A percentile compares a stretch with the other conserved stretches of the same genome.
Conservation (phyloP, 257 asterid genomes). For the Cordia subcordata region DNA sequence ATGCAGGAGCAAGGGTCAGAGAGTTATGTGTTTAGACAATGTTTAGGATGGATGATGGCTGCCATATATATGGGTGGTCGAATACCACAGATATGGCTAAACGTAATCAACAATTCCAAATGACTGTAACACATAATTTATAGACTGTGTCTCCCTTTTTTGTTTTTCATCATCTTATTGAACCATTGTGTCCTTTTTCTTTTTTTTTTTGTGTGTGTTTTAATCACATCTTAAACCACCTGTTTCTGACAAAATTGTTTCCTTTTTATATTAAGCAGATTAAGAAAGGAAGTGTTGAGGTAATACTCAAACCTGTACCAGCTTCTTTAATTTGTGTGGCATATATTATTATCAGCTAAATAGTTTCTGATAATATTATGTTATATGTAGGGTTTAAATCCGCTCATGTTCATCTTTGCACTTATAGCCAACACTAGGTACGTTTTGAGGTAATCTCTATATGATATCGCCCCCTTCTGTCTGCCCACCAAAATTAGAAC, state of each 20-base stretch:
- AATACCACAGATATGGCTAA: slow-evolving; percentile 86
- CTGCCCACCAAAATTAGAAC: too few relatives aligned
- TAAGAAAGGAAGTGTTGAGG: slow-evolving; percentile 86
- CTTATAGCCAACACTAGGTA: slow-evolving; percentile 67
- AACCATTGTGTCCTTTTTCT: too few relatives aligned
- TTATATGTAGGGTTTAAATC: slow-evolving; percentile 68
- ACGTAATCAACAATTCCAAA: slow-evolving; percentile 51
- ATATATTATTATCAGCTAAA: neutral
- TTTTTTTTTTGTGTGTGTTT: too few relatives aligned
- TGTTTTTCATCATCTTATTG: too few relatives aligned
- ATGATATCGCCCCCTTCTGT: neutral
- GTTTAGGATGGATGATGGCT: slow-evolving; percentile 98
- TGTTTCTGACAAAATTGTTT: neutral
- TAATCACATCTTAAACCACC: too few relatives aligned
- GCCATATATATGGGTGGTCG: slow-evolving; percentile 94
- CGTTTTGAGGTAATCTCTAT: slow-evolving; percentile 60
- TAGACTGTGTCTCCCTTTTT: too few relatives aligned
- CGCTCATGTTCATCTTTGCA: slow-evolving; percentile 88
- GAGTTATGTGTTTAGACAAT: slow-evolving; percentile 46
- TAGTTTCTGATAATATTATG: neutral
- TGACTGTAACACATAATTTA: too few relatives aligned
- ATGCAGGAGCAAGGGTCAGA: slow-evolving; percentile 18
- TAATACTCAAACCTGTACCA: slow-evolving; percentile 7
- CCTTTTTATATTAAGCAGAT: slow-evolving; percentile 46
- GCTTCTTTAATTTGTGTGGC: too few relatives aligned